Conservation (phyloP, 441 rosid species). For the Metrosideros polymorpha region DNA sequence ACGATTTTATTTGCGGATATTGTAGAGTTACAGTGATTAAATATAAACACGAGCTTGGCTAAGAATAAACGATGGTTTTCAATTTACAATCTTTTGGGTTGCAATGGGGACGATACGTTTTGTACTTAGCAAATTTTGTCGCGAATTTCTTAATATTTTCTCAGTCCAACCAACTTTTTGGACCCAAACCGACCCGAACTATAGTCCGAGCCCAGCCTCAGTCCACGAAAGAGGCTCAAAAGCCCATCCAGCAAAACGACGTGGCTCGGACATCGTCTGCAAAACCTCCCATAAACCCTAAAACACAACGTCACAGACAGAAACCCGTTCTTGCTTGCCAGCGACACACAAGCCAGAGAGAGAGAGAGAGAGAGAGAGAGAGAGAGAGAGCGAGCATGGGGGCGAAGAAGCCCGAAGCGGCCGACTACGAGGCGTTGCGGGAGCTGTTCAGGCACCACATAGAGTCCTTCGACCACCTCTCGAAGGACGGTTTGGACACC, state of each 20-base stretch:
- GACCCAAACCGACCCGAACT: not conserved
- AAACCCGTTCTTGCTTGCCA: not conserved
- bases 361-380: not conserved
- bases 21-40: too few relatives aligned
- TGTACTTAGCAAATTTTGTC: too few relatives aligned
- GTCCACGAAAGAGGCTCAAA: not conserved
- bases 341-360: not conserved
- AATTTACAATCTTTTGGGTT: too few relatives aligned
- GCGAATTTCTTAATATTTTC: too few relatives aligned
- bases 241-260: not conserved
- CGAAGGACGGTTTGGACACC: conserved; percentile 59
- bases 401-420: conserved; percentile 6
- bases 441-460: conserved; percentile 78
- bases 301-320: not conserved
- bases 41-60: too few relatives aligned
- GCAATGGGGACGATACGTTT: too few relatives aligned
- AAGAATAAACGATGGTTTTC: too few relatives aligned
- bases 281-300: not conserved
- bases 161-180: too few relatives aligned
- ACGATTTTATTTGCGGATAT: too few relatives aligned
- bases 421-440: conserved; percentile 39
- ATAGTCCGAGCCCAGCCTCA: not conserved
- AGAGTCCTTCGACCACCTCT: conserved; percentile 78
- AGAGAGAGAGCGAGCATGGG: not conserved
- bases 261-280: not conserved